Conservation (phyloP, 2,329 filamentous ascomycete species). For the Curvularia lunata region DNA sequence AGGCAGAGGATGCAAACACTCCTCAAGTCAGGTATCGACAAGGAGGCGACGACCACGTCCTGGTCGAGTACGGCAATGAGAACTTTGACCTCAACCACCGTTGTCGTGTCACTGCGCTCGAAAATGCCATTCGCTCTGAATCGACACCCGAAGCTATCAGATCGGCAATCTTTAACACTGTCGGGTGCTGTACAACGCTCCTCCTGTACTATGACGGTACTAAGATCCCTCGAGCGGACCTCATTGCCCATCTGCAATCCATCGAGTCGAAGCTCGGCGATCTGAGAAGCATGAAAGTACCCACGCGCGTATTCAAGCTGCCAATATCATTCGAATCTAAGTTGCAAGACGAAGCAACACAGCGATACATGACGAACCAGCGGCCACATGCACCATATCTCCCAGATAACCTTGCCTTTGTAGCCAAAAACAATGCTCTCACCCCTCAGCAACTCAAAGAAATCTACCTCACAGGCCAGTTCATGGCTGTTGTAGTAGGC, state of each 20-base stretch:
- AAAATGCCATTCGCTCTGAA: constrained; percentile 54
- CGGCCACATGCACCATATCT: constrained; percentile 67
- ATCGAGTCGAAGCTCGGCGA: constrained; percentile 54
- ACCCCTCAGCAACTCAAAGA: constrained; percentile 57
- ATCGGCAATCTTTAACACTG: constrained; percentile 57
- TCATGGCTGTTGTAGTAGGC: constrained; percentile 62
- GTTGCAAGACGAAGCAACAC: constrained; percentile 59
- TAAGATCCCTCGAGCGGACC: constrained; percentile 43
- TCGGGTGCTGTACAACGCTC: constrained; percentile 58
- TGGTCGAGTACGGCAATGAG: constrained; percentile 65
- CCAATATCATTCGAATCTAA: constrained; percentile 54
- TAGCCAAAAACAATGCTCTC: constrained; percentile 62
- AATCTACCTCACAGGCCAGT: constrained; percentile 58
- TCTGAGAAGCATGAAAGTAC: constrained; percentile 50
- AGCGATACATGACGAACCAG: constrained; percentile 67
- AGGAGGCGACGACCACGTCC: constrained; percentile 56
- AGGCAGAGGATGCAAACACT: constrained; percentile 23
- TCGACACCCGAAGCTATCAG: constrained; percentile 50
- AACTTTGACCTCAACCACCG: constrained; percentile 64
- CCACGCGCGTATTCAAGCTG: constrained; percentile 52
- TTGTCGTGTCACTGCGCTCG: constrained; percentile 61
- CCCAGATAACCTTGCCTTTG: constrained; percentile 67
- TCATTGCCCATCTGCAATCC: constrained; percentile 48
- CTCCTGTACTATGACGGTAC: constrained; percentile 52
- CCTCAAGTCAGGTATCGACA: constrained; percentile 40